Base-by-base conservation (phyloP, 129 eudicot species). In the Logfia minima region DNA sequence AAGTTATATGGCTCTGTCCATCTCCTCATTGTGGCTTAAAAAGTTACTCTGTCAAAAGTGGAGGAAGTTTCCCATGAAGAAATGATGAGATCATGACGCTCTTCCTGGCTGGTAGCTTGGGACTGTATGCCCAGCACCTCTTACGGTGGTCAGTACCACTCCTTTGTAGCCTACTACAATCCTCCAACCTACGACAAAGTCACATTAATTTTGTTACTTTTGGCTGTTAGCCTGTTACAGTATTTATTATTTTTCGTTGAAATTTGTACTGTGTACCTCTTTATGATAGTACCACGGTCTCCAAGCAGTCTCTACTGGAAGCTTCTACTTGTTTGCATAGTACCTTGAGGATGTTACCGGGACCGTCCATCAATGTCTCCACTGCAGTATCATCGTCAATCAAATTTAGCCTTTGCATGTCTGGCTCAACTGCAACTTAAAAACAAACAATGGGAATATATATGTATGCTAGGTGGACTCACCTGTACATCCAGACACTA, bases 81-180 rank as follows among this genome's bases (percentile, higher is more conserved):
- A 85, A 87, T n/a, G 92, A 83, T 26, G 89, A 82, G 70, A 89
- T 75, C 87, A 89, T 28, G 81, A 32, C 6, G 88, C 89, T 75
- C 91, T 77, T 61, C 80, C 78, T 43, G 89, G 91, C 65, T 89
- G 91, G 83, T 80, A 86, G 48, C 86, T 83, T 26, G 91, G 91
- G 70, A 86, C 91, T 14, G 56, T 21, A 79, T 89, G 94, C 8
- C 90, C 90, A 9, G 90, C 88, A 18, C 87, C 94, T 68, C 92
- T 78, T 65, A 89, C 82, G 68, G 94, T 89, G 22, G 74, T 82
- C 28, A 89, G 75, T 24, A 63, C 43, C 80, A 84, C 55, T 55
- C 87, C 85, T 77, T 73, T 79, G 83, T 86, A 89, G 18, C 81
- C 90, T 24, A 88, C 85, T 29, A 77, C 88, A 77, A 88, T 19